These are phyloP conservation scores for Aspergillus eucalypticola DNA, from an alignment of 2,329 filamentous ascomycete species.

Conservation along the genomic window DNA sequence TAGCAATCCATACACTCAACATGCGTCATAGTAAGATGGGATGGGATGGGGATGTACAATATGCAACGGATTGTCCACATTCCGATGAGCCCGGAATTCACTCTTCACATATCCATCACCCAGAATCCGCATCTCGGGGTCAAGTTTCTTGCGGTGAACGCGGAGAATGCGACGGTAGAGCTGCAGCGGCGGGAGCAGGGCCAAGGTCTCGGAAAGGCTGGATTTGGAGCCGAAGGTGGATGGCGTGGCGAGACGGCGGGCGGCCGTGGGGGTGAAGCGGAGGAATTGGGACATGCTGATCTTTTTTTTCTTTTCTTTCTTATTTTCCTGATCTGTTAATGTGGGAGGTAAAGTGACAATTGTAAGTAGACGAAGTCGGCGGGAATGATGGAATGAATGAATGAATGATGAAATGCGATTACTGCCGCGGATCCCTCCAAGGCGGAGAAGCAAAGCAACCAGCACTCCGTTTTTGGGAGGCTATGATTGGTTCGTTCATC, in stretches of 20 bases:
- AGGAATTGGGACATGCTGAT: conserved; percentile 36
- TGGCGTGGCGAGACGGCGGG: conserved; percentile 41
- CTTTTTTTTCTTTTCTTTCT: conserved; percentile 34
- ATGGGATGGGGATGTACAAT: conserved; percentile 63
- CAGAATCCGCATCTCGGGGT: conserved; percentile 71
- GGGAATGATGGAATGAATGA: neutral
- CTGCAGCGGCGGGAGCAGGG: conserved; percentile 81
- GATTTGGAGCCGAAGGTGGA: conserved; percentile 42
- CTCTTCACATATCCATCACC: conserved; percentile 92
- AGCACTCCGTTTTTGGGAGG: neutral
- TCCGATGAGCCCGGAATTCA: conserved; percentile 82
- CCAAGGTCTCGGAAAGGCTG: conserved; percentile 54
- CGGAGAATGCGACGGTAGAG: conserved; percentile 87
- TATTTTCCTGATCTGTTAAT: neutral
- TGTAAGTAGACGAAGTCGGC: neutral
- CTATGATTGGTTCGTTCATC: neutral
- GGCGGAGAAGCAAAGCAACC: conserved; percentile 7
- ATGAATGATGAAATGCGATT: neutral
- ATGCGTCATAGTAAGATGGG: neutral
- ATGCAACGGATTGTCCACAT: conserved; percentile 87
- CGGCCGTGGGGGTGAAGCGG: conserved; percentile 26
- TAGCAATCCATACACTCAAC: neutral
- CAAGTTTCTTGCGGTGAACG: conserved; percentile 77
- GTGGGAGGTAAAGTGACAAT: neutral
- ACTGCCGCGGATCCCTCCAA: conserved; percentile 3